Percentiles rank a stretch among this genome's conserved stretches.
Evolutionary conservation across 1,284 basidiomycete genomes (phyloP).

Genomic region (Puccinia brachypodii): DNA sequence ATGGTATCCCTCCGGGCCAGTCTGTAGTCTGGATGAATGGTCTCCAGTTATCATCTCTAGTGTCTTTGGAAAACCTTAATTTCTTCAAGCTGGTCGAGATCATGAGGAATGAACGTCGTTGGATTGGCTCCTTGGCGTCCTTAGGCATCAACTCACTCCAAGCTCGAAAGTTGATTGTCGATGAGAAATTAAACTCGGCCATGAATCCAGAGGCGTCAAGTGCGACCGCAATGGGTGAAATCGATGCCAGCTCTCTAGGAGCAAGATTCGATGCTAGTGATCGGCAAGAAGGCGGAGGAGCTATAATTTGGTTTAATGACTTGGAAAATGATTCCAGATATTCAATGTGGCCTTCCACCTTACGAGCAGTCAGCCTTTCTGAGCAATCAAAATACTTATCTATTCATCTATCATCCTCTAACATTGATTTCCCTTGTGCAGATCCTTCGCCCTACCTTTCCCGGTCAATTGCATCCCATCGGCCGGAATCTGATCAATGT

Average conservation of each 20-base stretch:
- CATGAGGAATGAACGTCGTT: conserved; percentile 70
- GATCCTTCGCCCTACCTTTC: conserved; percentile 71
- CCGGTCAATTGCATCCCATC: conserved; percentile 73
- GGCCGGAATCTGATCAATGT: conserved; percentile 77
- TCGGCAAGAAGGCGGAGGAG: conserved; percentile 70
- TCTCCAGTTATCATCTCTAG: conserved; percentile 59
- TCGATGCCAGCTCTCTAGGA: conserved; percentile 64
- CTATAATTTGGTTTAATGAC: conserved; percentile 85
- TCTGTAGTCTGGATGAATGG: conserved; percentile 74
- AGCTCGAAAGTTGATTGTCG: conserved; percentile 62
- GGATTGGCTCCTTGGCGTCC: conserved; percentile 66
- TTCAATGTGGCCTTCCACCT: conserved; percentile 62
- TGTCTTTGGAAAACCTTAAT: conserved; percentile 13
- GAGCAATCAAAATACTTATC: conserved; percentile 43
- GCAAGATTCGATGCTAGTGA: conserved; percentile 85
- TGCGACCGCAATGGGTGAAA: conserved; percentile 63
- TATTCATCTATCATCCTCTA: background rate
- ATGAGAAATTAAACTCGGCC: conserved; percentile 50
- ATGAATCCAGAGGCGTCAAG: conserved; percentile 61
- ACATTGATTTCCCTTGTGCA: conserved; percentile 54
- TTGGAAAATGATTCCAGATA: conserved; percentile 76
- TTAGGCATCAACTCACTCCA: conserved; percentile 69
- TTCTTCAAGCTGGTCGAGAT: conserved; percentile 65
- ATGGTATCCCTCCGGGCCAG: conserved; percentile 48
- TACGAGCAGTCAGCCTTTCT: conserved; percentile 61